Base-by-base conservation (phyloP, 1,284 basidiomycete species). In the Puccinia polysora region DNA sequence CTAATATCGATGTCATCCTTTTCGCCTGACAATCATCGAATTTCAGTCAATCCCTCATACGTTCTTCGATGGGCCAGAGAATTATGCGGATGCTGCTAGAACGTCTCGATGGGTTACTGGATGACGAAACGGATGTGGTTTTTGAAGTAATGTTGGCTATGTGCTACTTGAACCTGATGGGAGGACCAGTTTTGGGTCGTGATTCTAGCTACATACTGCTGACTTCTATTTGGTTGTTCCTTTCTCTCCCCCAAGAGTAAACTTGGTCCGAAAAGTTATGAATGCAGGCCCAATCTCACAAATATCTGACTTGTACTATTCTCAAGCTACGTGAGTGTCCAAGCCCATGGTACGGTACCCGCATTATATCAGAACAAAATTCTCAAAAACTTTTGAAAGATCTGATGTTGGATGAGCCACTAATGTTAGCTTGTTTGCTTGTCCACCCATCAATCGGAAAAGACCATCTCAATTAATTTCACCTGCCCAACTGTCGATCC, bases 391-490 rank as follows among this genome's bases (percentile, higher is more conserved):
- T n/a, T n/a, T n/a, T n/a, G n/a, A n/a, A 45, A 45, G 40, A 10
- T n/a, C 40, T 45, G n/a, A 45, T n/a, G 40, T n/a, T 45, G 40
- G 40, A 10, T n/a, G 10, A n/a, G 10, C n/a, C 10, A 10, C 40
- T n/a, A 45, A 10, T n/a, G 10, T 45, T 45, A 45, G 10, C 40
- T 45, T 45, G 40, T 5, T 52, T 14, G 6, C 10, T 52, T 23
- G 23, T 28, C 20, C 49, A 4, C 7, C 14, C 14, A 4, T 8
- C 5, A 2, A 14, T 10, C 49, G 49, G 49, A 14, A 30, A 32
- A 64, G 62, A n/a, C 62, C 62, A 8, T 64, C 62, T 2, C 62
- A 64, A 50, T 32, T 49, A 2, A 40, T 64, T 2, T 64, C 62
- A 15, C 62, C 62, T 8, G 45, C 25, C 32, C 62, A 64, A 36